These are phyloP conservation scores for Silene coronaria DNA, from an alignment of 179 eudicot genomes.

Conservation along the genomic window DNA sequence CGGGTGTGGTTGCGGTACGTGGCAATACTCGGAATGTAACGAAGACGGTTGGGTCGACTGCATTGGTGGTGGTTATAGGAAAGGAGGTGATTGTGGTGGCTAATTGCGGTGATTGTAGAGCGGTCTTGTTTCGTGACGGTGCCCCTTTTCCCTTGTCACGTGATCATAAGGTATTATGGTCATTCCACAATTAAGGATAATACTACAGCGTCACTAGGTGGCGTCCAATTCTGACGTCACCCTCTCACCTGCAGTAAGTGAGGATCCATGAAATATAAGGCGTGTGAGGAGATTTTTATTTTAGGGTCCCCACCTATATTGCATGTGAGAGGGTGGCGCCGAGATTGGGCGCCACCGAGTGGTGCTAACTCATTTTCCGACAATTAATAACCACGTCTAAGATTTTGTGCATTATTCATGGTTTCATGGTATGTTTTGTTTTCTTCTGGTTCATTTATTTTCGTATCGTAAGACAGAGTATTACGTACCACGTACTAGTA, in stretches of 20 bases:
- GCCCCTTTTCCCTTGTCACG: slow-evolving; percentile 23
- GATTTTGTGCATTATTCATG: background rate
- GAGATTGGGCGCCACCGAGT: too few relatives aligned
- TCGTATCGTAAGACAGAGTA: background rate
- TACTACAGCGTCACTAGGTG: too few relatives aligned
- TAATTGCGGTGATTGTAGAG: slow-evolving; percentile 35
- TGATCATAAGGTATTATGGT: slow-evolving; percentile 28
- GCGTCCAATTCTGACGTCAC: too few relatives aligned
- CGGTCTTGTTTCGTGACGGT: slow-evolving; percentile 22
- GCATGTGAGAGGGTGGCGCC: too few relatives aligned
- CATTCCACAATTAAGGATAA: too few relatives aligned
- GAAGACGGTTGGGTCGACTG: slow-evolving; percentile 21
- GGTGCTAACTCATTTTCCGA: too few relatives aligned
- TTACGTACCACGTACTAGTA: too few relatives aligned
- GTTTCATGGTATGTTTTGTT: background rate
- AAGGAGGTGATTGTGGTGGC: slow-evolving; percentile 30
- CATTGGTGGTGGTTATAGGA: slow-evolving; percentile 32
- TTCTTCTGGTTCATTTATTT: background rate
- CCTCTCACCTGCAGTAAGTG: too few relatives aligned
- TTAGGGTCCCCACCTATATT: too few relatives aligned
- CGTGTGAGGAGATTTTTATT: too few relatives aligned
- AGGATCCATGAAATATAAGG: too few relatives aligned
- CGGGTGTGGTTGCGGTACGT: background rate
- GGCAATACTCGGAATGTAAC: background rate
- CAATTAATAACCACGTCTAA: too few relatives aligned